Base-by-base conservation (phyloP, 2,329 filamentous ascomycete genomes). In the Fonsecaea erecta region DNA sequence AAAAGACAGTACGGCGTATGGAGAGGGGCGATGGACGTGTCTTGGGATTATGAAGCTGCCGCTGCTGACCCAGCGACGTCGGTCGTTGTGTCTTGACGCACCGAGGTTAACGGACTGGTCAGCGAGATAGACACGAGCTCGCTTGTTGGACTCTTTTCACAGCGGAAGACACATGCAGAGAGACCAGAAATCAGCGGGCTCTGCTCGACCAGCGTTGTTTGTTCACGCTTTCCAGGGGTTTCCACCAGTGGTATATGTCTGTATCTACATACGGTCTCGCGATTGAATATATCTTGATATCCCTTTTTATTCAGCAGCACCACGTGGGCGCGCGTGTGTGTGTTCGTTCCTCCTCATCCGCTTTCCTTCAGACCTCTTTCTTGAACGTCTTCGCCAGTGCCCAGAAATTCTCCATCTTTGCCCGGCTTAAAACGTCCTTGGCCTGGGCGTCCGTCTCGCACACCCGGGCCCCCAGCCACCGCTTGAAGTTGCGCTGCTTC, bases 371-470 rank as follows among this genome's bases (percentile, higher is more conserved):
- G 18, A 65, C 52, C 16, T 71, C 71, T 52, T 32, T 66, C 74
- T 81, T 82, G 63, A 79, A 77, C 66, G 80, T 91, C 82, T 96
- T 96, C 0, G 93, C 94, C 71, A 95, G 79, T 9, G 90, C 90
- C 95, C 95, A 99, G 74, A 99, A 94, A 73, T 90, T 96, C 73
- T 98, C 94, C 85, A 98, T 91, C 82, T 96, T 97, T 5, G 88
- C 87, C 71, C 92, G 86, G 12, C 87, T 81, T 68, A 99, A 78
- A 24, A 89, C 84, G 71, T 97, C 92, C 75, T 91, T 90, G 4
- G 94, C 95, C 75, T 96, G 91, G 11, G 88, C 86, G 76, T 99
- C 95, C 1, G 91, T 94, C 79, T 98, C 95, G 77, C 93, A 97
- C n/a, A 95, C 88, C 75, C 92, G 90, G 26, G 79, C 79, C 68